Evolutionary conservation across 805 yeast genomes (phyloP), one percentile per base, ranked within the genome.

Genomic region (Pichia manshurica): DNA sequence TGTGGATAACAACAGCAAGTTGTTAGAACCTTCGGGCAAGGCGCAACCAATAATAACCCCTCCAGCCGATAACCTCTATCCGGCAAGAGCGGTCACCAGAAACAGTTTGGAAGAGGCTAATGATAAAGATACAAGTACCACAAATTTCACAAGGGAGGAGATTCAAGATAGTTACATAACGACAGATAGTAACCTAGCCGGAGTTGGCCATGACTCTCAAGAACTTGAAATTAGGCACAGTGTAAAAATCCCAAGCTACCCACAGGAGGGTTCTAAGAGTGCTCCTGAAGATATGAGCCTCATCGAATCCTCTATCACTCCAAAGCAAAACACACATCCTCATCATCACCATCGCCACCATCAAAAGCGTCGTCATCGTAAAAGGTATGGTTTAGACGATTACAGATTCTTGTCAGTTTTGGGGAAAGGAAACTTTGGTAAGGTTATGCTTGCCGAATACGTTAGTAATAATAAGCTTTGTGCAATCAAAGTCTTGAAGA

Each of bases 361-460:
- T 23, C 59, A 69, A 69, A 57, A 55, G 38, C 65, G 70, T 47
- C 67, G 64, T 45, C 74, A 72, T 56, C 80, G 87, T 56, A 79
- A 84, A 59, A 84, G 82, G 65, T 80, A 90, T 47, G 97, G 99
- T 0, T 74, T 93, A 48, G 98, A 93, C 64, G 98, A 93, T 67
- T 93, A 93, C 74, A 84, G 87, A 56, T 85, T 93, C 61, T 69
- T 93, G 56, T 95, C 97, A 9, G 99, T 93, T 9, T 75, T 93
- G 49, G 99, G 99, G 58, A 93, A 90, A 64, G 99, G 99, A 69
- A 93, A 93, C 65, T 93, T 93, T 65, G 99, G 99, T 68, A 93
- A 93, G 63, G 99, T 93, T 48, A 87, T 93, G 90, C 76, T 93
- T 56, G 98, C 97, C 1, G 96, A 91, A 68, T 86, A 96, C 15